Evolutionary conservation across 2,329 filamentous ascomycete genomes (phyloP).

Genomic region (Cordyceps militaris): DNA sequence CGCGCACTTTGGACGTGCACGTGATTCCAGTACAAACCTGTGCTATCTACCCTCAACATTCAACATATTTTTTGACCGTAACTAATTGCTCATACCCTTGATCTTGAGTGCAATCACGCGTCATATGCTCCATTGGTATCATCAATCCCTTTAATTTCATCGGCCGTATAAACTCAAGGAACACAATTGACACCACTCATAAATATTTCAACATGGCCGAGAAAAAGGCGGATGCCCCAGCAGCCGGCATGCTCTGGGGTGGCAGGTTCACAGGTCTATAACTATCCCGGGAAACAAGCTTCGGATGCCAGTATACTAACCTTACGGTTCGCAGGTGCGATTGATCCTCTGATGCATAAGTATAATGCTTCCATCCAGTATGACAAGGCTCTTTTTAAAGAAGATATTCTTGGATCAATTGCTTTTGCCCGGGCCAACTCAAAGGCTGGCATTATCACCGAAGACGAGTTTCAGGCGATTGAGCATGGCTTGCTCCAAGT

Average conservation of each 20-base stretch:
- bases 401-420: conserved; percentile 75
- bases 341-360: conserved; percentile 78
- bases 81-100: too few species aligned
- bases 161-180: too few species aligned
- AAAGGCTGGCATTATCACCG: conserved; percentile 65
- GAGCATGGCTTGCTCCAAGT: conserved; percentile 61
- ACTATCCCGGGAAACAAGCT: conserved; percentile 19
- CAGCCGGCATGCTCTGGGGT: conserved; percentile 33
- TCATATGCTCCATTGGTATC: too few species aligned
- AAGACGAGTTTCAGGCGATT: conserved; percentile 67
- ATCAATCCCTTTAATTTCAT: too few species aligned
- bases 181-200: too few species aligned
- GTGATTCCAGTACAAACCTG: too few species aligned
- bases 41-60: too few species aligned
- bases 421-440: conserved; percentile 77
- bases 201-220: conserved; percentile 17
- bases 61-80: neutral
- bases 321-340: conserved; percentile 48
- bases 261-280: conserved; percentile 44
- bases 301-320: conserved; percentile 23
- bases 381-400: conserved; percentile 69
- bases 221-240: conserved; percentile 23
- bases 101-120: too few species aligned
- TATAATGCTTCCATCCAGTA: conserved; percentile 77
- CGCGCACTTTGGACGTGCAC: too few species aligned